Evolutionary conservation across 2,329 filamentous ascomycete species (phyloP), one percentile per base, ranked within the genome.

Genomic region (Epichloe baconii): DNA sequence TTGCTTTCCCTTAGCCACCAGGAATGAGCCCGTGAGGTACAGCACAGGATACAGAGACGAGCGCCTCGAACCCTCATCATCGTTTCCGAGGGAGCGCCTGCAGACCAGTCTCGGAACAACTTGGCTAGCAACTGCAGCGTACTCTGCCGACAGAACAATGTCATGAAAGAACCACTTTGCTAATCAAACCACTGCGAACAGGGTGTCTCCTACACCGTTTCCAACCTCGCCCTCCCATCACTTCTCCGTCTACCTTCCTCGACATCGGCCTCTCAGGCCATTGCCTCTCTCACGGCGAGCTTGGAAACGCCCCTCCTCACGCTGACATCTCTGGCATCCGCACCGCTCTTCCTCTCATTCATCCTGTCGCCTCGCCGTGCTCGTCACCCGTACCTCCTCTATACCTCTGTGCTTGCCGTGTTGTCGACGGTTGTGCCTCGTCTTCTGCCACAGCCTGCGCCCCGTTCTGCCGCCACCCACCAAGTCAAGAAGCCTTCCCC

Each of bases 151-250:
- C 8, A 17, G 11, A n/a, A 15, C 3, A 8, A 37, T 2, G 5
- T 47, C 31, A 11, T 15, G 36, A 36, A 17, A 49, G 26, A 50
- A 38, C 21, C 54, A 50, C 52, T 55, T 19, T 44, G 21, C 40
- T 53, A 37, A 51, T 46, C 48, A 5, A 52, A 45, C 5, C 21
- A 38, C 38, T 36, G 15, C 31, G 11, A 41, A 31, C 61, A 96
- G 91, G 91, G 91, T 67, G 78, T 93, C 53, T 95, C 90, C 48
- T 94, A 91, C 71, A 85, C 88, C 46, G 79, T 93, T 59, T 85
- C 85, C 21, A 79, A 81, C 53, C 72, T 94, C 56, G 82, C 87
- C 26, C 79, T 95, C 53, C 90, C 91, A 17, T 78, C 86, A 5
- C 82, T 96, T 51, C 81, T 91, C 59, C 78, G 81, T 50, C 85